These are phyloP conservation scores for Dipteronia dyeriana DNA, from an alignment of 345 rosid genomes.

Conservation along the genomic window DNA sequence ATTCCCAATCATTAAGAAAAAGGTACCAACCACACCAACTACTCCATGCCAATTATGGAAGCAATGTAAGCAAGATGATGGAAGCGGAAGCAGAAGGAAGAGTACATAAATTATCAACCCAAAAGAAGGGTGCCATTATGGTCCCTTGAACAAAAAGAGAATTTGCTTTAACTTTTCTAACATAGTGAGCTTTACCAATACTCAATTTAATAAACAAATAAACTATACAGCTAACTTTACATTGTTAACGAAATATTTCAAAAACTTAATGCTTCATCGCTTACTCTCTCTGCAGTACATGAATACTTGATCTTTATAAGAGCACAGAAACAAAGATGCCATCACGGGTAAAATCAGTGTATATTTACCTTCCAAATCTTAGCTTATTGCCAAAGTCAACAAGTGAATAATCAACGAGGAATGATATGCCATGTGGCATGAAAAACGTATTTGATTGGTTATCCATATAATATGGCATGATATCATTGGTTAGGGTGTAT, in stretches of 20 bases:
- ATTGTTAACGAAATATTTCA: background rate
- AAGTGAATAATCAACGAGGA: background rate
- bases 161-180: background rate
- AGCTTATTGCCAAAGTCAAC: background rate
- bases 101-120: background rate
- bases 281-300: background rate
- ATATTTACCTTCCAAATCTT: background rate
- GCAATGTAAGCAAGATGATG: background rate
- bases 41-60: background rate
- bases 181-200: background rate
- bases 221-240: background rate
- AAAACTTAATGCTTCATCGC: conserved; percentile 9
- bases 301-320: background rate
- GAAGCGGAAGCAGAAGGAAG: background rate
- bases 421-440: background rate
- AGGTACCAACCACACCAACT: background rate
- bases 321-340: background rate
- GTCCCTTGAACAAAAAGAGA: background rate
- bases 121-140: background rate
- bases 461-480: too few species aligned
- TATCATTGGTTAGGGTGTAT: too few species aligned
- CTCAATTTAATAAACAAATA: too few species aligned
- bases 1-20: background rate
- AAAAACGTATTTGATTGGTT: too few species aligned
- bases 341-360: background rate